These are phyloP conservation scores for Plasmopara halstedii DNA, from an alignment of 352 stramenopile species.

Conservation along the genomic window DNA sequence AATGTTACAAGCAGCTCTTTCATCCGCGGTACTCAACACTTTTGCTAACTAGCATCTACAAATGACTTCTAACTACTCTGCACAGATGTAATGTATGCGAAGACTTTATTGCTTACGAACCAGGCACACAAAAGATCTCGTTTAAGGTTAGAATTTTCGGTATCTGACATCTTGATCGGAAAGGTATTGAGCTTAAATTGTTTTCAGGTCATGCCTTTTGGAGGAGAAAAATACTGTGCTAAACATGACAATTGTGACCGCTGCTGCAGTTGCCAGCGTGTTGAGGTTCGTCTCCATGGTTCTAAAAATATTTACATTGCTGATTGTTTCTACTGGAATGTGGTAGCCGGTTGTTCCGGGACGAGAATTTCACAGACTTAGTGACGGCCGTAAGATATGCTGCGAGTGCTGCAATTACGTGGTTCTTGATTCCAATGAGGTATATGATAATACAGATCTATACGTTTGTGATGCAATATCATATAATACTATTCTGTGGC, in stretches of 20 bases:
- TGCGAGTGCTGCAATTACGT: constrained; percentile 50
- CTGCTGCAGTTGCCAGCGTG: constrained; percentile 64
- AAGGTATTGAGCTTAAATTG: background rate
- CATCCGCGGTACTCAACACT: constrained; percentile 33
- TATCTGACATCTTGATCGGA: background rate
- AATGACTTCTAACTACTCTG: too few relatives aligned
- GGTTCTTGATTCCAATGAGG: constrained; percentile 55
- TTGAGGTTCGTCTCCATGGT: constrained; percentile 34
- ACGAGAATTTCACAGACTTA: constrained; percentile 49
- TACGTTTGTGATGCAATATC: background rate
- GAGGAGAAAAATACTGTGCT: constrained; percentile 53
- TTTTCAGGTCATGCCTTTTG: constrained; percentile 49
- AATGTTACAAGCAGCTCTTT: constrained; percentile 61
- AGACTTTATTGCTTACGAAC: constrained; percentile 41
- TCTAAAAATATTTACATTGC: too few relatives aligned
- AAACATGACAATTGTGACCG: constrained; percentile 53
- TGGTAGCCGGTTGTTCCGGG: constrained; percentile 13
- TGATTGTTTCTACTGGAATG: too few relatives aligned
- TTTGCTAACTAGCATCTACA: background rate
- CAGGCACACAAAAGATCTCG: constrained; percentile 38
- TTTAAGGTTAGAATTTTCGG: constrained; percentile 30
- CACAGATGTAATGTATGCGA: constrained; percentile 62
- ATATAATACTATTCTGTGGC: background rate
- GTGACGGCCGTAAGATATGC: constrained; percentile 59
- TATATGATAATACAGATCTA: constrained; percentile 5